Conservation (phyloP, 331 rosid species). For the Cydonia oblonga region DNA sequence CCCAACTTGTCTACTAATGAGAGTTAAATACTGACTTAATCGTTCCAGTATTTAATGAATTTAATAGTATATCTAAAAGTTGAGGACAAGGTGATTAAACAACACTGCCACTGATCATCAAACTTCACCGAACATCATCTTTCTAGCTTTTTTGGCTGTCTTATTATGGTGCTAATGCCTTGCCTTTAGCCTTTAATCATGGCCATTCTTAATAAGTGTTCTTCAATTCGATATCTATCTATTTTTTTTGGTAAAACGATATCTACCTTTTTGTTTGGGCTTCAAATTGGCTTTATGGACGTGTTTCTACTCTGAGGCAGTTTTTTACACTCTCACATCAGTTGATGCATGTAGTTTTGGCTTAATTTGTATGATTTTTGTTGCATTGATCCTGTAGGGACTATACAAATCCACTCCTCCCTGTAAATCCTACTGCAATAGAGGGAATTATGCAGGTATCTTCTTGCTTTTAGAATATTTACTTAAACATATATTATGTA, state of each 20-base stretch:
- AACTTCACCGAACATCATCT: not conserved
- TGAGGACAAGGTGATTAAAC: not conserved
- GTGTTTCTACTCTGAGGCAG: not conserved
- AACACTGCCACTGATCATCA: not conserved
- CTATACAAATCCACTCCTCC: conserved; percentile 79
- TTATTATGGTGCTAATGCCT: too few relatives aligned
- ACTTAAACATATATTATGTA: not conserved
- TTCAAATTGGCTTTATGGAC: not conserved
- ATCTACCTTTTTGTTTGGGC: not conserved
- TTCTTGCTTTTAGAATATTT: not conserved
- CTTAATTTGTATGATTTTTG: not conserved
- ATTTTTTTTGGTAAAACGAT: not conserved
- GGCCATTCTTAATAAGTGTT: not conserved
- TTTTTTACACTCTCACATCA: not conserved
- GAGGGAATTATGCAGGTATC: conserved; percentile 59
- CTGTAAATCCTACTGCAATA: conserved; percentile 80
- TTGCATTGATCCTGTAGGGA: conserved; percentile 42
- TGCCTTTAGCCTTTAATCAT: too few relatives aligned
- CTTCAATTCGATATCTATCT: not conserved
- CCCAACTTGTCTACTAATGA: not conserved
- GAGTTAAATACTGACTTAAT: not conserved
- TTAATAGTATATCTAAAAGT: too few relatives aligned
- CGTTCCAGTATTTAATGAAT: not conserved
- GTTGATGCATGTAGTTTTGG: not conserved
- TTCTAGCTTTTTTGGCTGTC: too few relatives aligned